Evolutionary conservation across 805 yeast species (phyloP), one percentile per base, ranked within the genome.

Genomic region (Blastobotrys americana): DNA sequence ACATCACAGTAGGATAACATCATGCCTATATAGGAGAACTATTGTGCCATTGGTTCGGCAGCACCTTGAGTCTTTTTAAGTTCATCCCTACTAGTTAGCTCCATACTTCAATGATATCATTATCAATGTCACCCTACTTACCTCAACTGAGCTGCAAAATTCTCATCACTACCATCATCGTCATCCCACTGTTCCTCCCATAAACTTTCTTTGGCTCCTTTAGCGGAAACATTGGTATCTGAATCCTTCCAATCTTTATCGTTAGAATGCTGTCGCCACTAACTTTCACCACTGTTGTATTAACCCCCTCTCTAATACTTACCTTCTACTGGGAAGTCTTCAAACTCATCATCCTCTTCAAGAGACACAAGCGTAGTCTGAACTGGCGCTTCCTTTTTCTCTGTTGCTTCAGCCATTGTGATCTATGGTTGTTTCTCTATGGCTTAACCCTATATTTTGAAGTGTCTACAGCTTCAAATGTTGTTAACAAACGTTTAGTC

Each of bases 121-220:
- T 18, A 16, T 3, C 39, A 21, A 6, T 20, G 17, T 10, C 37
- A 5, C 18, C 44, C 37, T 20, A 47, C 58, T 46, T 66, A 70
- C 75, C 80, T 79, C 60, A 90, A 72, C 55, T 76, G 80, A 50
- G 73, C 74, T 36, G 93, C 78, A 66, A 90, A 93, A 53, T 86
- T 87, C 58, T 89, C 97, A 48, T 85, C 93, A 47, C 82, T 84
- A 57, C 89, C 96, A 48, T 68, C 72, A 50, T 87, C 95, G 50
- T 88, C 95, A 61, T 90, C 97, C 98, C 98, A 90, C 62, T 87
- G 90, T 65, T 89, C 96, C 55, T 89, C 96, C 97, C 97, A 89
- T 42, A 89, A 75, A 50, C 78, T 73, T 55, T 76, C 65, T 63
- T 76, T 70, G 54, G 71, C 68, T 31, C 59, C 61, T 23, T 56